These are phyloP conservation scores for Arabidopsis arenosa DNA, from an alignment of 345 rosid species.

Conservation along the genomic window DNA sequence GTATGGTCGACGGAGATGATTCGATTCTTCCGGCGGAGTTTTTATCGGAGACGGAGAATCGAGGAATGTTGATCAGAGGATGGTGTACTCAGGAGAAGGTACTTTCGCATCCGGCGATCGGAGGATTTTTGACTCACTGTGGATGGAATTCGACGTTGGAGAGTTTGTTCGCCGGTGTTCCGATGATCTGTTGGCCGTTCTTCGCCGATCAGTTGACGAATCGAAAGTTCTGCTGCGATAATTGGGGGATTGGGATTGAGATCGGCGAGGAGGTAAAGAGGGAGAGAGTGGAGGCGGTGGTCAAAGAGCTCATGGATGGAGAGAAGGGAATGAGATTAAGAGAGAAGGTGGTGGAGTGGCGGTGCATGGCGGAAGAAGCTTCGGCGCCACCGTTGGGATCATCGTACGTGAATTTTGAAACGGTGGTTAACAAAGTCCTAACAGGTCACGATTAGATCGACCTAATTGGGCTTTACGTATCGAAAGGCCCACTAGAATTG, in stretches of 20 bases:
- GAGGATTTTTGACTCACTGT: slow-evolving; percentile 61
- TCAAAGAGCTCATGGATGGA: slow-evolving; percentile 50
- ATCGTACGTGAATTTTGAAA: slow-evolving; percentile 24
- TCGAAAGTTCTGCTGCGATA: slow-evolving; percentile 45
- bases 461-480: slow-evolving; percentile 17
- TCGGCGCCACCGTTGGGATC: slow-evolving; percentile 27
- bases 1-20: slow-evolving; percentile 48
- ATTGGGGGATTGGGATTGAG: slow-evolving; percentile 58
- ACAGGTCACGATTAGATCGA: neutral
- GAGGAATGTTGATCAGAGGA: slow-evolving; percentile 46
- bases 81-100: slow-evolving; percentile 68
- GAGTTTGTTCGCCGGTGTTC: slow-evolving; percentile 52
- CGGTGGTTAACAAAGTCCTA: slow-evolving; percentile 11
- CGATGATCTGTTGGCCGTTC: slow-evolving; percentile 65
- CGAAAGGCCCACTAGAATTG: neutral
- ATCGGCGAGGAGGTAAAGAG: slow-evolving; percentile 49
- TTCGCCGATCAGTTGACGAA: slow-evolving; percentile 66
- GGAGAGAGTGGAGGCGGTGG: slow-evolving; percentile 45
- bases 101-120: slow-evolving; percentile 52
- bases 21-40: slow-evolving; percentile 54
- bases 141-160: slow-evolving; percentile 75
- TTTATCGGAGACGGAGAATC: slow-evolving; percentile 39
- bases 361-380: slow-evolving; percentile 44
- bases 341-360: slow-evolving; percentile 45
- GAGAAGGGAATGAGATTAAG: slow-evolving; percentile 48